Evolutionary conservation across 2,329 filamentous ascomycete species (phyloP).

Genomic region (Monascus ruber): DNA sequence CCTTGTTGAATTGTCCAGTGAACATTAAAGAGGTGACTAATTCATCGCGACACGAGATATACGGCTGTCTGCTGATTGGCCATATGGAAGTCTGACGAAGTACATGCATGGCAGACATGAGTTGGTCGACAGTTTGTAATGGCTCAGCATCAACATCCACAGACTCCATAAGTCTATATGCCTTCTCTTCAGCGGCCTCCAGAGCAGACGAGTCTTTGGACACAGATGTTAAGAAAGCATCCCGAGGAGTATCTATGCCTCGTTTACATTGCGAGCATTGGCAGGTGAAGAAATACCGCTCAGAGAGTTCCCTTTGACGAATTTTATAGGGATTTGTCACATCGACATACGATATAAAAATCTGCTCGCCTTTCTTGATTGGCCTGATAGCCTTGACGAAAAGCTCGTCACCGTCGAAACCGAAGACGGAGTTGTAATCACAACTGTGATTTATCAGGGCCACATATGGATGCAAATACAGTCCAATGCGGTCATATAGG

Average conservation of each 20-base stretch:
- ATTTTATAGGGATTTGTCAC: constrained; percentile 38
- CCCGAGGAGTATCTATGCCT: constrained; percentile 9
- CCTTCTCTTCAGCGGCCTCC: constrained; percentile 11
- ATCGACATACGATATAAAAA: constrained; percentile 53
- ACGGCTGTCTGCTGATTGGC: constrained; percentile 44
- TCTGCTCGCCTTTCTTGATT: constrained; percentile 45
- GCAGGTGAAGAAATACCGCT: constrained; percentile 50
- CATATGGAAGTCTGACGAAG: constrained; percentile 32
- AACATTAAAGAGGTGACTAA: constrained; percentile 40
- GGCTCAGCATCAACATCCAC: constrained; percentile 9
- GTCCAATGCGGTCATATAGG: constrained; percentile 46
- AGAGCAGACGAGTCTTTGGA: constrained; percentile 6
- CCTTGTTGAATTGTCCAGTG: constrained; percentile 31
- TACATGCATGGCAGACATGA: constrained; percentile 29
- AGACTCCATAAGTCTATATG: constrained; percentile 13
- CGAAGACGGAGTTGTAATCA: constrained; percentile 46
- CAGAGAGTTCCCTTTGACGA: constrained; percentile 42
- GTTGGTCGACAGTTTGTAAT: constrained; percentile 19
- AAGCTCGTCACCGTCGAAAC: constrained; percentile 44
- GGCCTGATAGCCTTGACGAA: constrained; percentile 41
- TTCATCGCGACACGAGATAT: constrained; percentile 42
- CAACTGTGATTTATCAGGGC: constrained; percentile 52
- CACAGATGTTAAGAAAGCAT: constrained; percentile 6
- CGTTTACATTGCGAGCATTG: constrained; percentile 40
- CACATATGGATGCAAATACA: constrained; percentile 46